Evolutionary conservation across 495 filamentous ascomycete genomes (phyloP), one percentile per base, ranked within the genome.

Genomic region (Podospora australis): DNA sequence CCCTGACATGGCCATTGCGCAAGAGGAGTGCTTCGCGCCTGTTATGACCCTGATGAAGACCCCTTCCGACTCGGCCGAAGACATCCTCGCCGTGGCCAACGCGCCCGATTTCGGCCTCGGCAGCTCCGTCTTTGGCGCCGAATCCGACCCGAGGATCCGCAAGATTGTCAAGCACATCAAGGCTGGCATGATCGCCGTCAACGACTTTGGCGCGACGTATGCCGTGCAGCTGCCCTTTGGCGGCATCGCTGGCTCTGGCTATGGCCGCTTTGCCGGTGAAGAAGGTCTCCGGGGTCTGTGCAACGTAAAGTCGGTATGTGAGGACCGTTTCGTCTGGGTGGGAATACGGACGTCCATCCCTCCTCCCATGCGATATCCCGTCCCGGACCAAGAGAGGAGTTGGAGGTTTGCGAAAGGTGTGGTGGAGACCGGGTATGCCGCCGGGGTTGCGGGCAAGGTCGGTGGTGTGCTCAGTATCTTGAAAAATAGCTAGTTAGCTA

Each of bases 161-260:
- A 49, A 57, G 11, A 82, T 88, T 26, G 81, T 89, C 0, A 58
- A 55, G n/a, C 74, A 77, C 19, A 77, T 97, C 44, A 78, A 83
- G 45, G 82, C 84, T 2, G 92, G 92, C 21, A 95, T 95, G 86
- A 86, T 97, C 4, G 77, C 84, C 39, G 80, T 98, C 44, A 97
- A 98, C 57, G 92, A 97, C 68, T 98, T 98, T 54, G 92, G 81
- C 17, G 83, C 80, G 13, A 95, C 80, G 58, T 98, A 98, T 65
- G 85, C 90, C 20, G 87, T 94, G 13, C 87, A 92, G 67, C 66
- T 98, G 13, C 92, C 92, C 0, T 98, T 98, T 63, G 92, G 92
- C 19, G 92, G 92, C 20, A 79, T 86, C 16, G 77, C 78, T 47
- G 90, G 88, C 0, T 90, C 84, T 32, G 92, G 92, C 2, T 96